Evolutionary conservation across 768 basidiomycete genomes (phyloP), one percentile per base, ranked within the genome.

Genomic region (Mycena polygramma): DNA sequence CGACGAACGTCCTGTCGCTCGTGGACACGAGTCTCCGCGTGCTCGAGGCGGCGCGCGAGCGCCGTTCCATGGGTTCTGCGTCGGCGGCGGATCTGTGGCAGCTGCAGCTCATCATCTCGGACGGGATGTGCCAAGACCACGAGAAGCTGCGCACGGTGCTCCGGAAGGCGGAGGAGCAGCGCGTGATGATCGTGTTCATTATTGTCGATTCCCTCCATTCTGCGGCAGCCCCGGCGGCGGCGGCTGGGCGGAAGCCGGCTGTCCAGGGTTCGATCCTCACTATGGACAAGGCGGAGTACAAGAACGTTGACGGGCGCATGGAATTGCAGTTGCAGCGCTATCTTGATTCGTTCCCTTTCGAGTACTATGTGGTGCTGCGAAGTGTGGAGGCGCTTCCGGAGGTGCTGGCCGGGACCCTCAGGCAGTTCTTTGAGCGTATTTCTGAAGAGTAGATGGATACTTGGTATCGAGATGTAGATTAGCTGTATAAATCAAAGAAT

Each of bases 61-160:
- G 86, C 26, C 88, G 89, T 52, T 79, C 85, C 51, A 84, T 86
- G 79, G 84, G 85, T 51, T 92, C 91, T 20, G 84, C 89, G 4
- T 87, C 90, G 6, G 88, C 92, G 8, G 87, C 89, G 20, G 96
- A 99, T 71, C 84, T 99, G 26, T 99, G 98, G 98, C 98, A 99
- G 78, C 87, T 99, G 63, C 90, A 98, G 79, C 94, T 99, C 82
- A 98, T 99, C 85, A 95, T 99, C 70, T 98, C 96, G 19, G 98
- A 99, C 76, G 98, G 98, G n/a, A 93, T 98, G 74, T 99, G 97
- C 78, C 96, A 99, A 79, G 94, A 98, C 77, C 97, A 98, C 79
- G 94, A 96, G 49, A 86, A 87, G 73, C 85, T 99, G 58, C 90
- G 93, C 45, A 90, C 90, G 4, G 81, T 94, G 36, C 84, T 99